A percentile compares a stretch with the other conserved stretches of the same genome.
phyloP scores from a whole-genome alignment of 306 rosid species.

The Echinosophora koreensis region DNA sequence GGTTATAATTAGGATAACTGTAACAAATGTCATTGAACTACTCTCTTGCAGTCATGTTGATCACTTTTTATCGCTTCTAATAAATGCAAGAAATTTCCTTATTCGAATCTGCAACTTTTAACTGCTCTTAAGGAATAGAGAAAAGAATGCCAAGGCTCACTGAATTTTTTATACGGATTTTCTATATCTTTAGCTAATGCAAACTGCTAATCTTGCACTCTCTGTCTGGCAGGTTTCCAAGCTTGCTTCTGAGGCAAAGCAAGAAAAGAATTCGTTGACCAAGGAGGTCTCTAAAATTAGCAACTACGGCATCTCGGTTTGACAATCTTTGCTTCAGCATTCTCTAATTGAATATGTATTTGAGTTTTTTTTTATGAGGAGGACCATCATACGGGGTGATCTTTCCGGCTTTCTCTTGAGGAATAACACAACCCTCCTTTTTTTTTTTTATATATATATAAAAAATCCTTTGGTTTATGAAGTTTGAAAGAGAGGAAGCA shows the following conservation, averaged over 20 bases:
- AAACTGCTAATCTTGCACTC: constrained; percentile 43
- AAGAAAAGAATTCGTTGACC: constrained; percentile 67
- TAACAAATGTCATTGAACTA: too few species aligned
- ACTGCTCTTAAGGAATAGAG: neutral
- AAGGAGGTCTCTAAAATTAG: constrained; percentile 84
- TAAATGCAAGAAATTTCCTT: neutral
- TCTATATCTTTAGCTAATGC: neutral
- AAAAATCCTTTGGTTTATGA: constrained; percentile 23
- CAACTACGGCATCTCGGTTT: constrained; percentile 88
- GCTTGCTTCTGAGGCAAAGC: constrained; percentile 79
- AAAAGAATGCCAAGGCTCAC: constrained; percentile 5
- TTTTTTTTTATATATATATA: neutral
- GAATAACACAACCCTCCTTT: constrained; percentile 25
- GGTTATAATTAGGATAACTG: too few species aligned
- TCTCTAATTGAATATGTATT: constrained; percentile 34
- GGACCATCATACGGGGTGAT: neutral
- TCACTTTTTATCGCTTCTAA: neutral
- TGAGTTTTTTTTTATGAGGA: constrained; percentile 27
- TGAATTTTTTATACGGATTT: constrained; percentile 11
- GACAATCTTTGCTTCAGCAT: constrained; percentile 44
- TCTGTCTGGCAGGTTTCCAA: constrained; percentile 71
- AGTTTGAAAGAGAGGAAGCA: constrained; percentile 22
- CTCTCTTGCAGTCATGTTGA: neutral
- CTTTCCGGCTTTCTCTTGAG: constrained; percentile 6
- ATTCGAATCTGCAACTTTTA: neutral